phyloP scores from a whole-genome alignment of 305 asterid genomes.

The Fraxinus latifolia region DNA sequence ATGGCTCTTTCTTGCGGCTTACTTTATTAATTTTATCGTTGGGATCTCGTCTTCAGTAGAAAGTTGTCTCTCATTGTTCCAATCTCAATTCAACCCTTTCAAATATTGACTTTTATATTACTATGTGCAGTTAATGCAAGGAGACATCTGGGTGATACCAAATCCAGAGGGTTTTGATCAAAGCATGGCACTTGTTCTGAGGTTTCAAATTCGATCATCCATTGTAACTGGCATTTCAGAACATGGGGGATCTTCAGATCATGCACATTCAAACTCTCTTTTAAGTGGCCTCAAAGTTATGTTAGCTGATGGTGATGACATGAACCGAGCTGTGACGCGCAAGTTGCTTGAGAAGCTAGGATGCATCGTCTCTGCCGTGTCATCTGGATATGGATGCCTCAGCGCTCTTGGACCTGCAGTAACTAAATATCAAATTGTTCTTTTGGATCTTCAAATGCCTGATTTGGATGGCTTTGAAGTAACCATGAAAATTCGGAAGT shows the following conservation, averaged over 20 bases:
- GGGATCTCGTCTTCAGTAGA: not conserved
- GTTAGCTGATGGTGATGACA: slow-evolving; percentile 69
- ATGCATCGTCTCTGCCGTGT: slow-evolving; percentile 62
- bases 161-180: slow-evolving; percentile 64
- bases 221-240: slow-evolving; percentile 42
- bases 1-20: not conserved
- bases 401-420: slow-evolving; percentile 49
- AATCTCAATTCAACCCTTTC: not conserved
- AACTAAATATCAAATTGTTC: slow-evolving; percentile 52
- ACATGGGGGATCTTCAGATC: slow-evolving; percentile 52
- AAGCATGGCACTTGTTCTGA: slow-evolving; percentile 74
- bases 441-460: slow-evolving; percentile 78
- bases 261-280: slow-evolving; percentile 45
- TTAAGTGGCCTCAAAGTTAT: slow-evolving; percentile 69
- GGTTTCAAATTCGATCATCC: slow-evolving; percentile 61
- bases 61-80: slow-evolving; percentile 2
- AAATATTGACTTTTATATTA: not conserved
- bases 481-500: slow-evolving; percentile 63
- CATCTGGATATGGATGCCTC: slow-evolving; percentile 82
- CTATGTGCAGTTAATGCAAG: slow-evolving; percentile 85
- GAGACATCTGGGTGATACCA: slow-evolving; percentile 67
- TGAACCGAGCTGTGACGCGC: slow-evolving; percentile 70
- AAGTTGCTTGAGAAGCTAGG: slow-evolving; percentile 85
- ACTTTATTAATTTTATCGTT: not conserved
- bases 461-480: slow-evolving; percentile 89